Evolutionary conservation across 2,329 filamentous ascomycete genomes (phyloP).

Genomic region (Cercospora sojina): DNA sequence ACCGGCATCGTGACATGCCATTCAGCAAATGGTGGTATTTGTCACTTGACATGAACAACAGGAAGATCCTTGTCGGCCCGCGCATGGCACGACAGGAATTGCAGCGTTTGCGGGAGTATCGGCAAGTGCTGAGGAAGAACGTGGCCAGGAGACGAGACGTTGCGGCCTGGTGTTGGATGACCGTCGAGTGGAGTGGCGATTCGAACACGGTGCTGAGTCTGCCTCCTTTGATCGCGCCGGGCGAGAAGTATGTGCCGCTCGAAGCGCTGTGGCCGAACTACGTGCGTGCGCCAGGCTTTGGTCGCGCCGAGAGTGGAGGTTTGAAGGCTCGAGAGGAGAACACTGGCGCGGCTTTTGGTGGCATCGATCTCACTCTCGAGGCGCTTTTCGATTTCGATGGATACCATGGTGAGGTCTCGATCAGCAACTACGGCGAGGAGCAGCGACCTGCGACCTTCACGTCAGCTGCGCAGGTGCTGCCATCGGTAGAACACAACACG

Average conservation of each 20-base stretch:
- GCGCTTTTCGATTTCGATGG: neutral
- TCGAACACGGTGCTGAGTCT: neutral
- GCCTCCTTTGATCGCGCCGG: neutral
- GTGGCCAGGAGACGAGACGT: neutral
- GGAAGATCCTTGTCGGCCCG: neutral
- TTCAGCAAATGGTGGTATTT: conserved; percentile 1
- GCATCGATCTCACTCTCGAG: neutral
- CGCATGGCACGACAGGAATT: neutral
- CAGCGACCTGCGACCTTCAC: too few relatives aligned
- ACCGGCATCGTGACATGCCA: neutral
- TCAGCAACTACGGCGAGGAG: too few relatives aligned
- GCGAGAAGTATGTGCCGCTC: neutral
- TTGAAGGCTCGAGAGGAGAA: neutral
- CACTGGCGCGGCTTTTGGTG: neutral
- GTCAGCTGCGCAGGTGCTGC: neutral
- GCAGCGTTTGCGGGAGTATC: neutral
- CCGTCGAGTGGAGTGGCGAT: conserved; percentile 12
- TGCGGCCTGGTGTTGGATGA: neutral
- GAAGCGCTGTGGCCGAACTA: conserved; percentile 6
- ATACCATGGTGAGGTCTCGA: neutral
- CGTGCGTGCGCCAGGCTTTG: neutral
- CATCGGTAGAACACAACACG: neutral
- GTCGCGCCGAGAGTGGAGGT: neutral
- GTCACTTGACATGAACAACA: neutral
- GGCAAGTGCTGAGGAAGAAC: neutral